These are phyloP conservation scores for Trametes punicea DNA, from an alignment of 768 basidiomycete species.

Conservation along the genomic window DNA sequence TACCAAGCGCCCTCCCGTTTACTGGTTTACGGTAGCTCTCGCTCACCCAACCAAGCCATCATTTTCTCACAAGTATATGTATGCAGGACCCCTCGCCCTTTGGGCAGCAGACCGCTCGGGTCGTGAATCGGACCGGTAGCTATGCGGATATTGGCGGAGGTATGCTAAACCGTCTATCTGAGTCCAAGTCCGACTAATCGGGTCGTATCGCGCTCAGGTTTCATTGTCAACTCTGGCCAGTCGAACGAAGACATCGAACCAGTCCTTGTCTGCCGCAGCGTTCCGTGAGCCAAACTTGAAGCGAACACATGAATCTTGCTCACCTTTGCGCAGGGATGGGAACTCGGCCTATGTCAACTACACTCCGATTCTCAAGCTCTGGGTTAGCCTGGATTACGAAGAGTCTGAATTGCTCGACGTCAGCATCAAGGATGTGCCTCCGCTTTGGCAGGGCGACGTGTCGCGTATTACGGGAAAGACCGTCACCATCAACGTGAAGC, in stretches of 20 bases:
- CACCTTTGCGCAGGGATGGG: too few relatives aligned
- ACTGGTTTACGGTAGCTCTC: neutral
- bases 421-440: neutral
- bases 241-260: too few relatives aligned
- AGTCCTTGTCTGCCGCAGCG: too few relatives aligned
- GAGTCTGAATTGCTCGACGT: neutral
- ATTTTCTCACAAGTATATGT: neutral
- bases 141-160: neutral
- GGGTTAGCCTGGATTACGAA: neutral
- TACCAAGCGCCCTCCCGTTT: neutral
- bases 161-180: too few relatives aligned
- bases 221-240: too few relatives aligned
- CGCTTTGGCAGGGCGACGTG: neutral
- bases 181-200: too few relatives aligned
- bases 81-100: neutral
- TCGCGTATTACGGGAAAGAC: neutral
- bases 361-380: neutral
- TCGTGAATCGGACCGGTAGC: neutral
- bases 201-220: too few relatives aligned
- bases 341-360: neutral
- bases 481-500: neutral
- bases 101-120: neutral
- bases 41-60: too few relatives aligned
- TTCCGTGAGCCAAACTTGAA: too few relatives aligned
- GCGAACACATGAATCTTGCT: too few relatives aligned